These are phyloP conservation scores for Camelina sativa DNA, from an alignment of 345 rosid genomes.

Conservation along the genomic window DNA sequence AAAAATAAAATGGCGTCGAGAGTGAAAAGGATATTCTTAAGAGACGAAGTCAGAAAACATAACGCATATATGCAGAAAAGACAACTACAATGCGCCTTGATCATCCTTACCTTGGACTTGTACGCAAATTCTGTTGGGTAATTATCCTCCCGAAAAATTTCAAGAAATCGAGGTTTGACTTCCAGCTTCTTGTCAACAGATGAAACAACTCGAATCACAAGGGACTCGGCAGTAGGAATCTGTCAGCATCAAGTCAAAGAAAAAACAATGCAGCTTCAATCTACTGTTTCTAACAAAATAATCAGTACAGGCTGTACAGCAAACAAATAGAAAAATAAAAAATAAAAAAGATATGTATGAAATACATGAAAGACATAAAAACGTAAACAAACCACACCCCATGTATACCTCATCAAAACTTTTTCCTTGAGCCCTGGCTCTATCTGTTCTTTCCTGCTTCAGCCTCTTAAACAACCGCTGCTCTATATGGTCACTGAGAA, in stretches of 20 bases:
- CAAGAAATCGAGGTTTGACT: constrained; percentile 94
- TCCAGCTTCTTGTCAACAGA: constrained; percentile 99
- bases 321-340: constrained; percentile 13
- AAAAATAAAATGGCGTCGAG: constrained; percentile 38
- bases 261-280: constrained; percentile 28
- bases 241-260: constrained; percentile 43
- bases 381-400: constrained; percentile 7
- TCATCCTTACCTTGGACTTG: constrained; percentile 80
- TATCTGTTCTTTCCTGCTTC: constrained; percentile 81
- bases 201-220: constrained; percentile 97
- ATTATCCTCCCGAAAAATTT: constrained; percentile 91
- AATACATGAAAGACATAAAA: constrained; percentile 11
- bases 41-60: not conserved
- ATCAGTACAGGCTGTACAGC: not conserved
- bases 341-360: constrained; percentile 4
- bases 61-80: constrained; percentile 17
- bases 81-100: not conserved
- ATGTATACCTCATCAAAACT: constrained; percentile 84
- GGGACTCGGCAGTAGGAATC: constrained; percentile 97
- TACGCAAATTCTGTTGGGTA: constrained; percentile 93
- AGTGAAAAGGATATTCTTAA: not conserved
- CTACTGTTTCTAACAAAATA: constrained; percentile 18
- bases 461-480: constrained; percentile 76
- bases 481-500: constrained; percentile 97
- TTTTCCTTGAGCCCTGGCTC: constrained; percentile 87